These are phyloP conservation scores for Candida peoriensis DNA, from an alignment of 805 yeast genomes.

Conservation along the genomic window DNA sequence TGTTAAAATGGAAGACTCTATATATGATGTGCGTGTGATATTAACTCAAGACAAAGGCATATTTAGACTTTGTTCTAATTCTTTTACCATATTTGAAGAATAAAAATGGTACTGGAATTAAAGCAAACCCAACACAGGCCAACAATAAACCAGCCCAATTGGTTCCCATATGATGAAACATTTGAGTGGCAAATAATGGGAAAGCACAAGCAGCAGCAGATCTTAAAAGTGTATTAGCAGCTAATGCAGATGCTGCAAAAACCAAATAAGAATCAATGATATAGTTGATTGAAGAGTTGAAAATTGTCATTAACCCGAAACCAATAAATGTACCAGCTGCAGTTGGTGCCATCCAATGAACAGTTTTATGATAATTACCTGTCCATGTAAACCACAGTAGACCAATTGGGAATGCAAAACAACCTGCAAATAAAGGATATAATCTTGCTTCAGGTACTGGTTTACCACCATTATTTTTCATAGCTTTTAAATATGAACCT, in stretches of 20 bases:
- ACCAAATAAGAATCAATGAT: constrained; percentile 64
- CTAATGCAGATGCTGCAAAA: constrained; percentile 75
- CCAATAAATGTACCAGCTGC: constrained; percentile 61
- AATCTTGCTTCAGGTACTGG: constrained; percentile 79
- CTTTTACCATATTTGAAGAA: constrained; percentile 54
- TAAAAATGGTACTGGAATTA: constrained; percentile 66
- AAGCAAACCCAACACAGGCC: constrained; percentile 51
- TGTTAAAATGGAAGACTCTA: no score
- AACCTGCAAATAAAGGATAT: constrained; percentile 70
- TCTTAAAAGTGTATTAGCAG: constrained; percentile 69
- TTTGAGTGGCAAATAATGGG: constrained; percentile 66
- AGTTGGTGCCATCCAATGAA: constrained; percentile 83
- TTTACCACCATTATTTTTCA: constrained; percentile 49
- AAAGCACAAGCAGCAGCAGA: constrained; percentile 63
- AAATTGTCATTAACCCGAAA: constrained; percentile 61
- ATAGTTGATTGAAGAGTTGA: constrained; percentile 66
- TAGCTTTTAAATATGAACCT: constrained; percentile 40
- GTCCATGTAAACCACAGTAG: constrained; percentile 87
- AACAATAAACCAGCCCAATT: constrained; percentile 78
- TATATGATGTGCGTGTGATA: no score
- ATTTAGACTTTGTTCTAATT: constrained; percentile 54
- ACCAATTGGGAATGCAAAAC: constrained; percentile 68
- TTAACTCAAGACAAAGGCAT: constrained; percentile 35
- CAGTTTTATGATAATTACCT: constrained; percentile 62
- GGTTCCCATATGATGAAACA: constrained; percentile 64